Percentiles rank a stretch among this genome's conserved stretches.
Conservation (phyloP, 306 rosid genomes). For the Mucuna pruriens region DNA sequence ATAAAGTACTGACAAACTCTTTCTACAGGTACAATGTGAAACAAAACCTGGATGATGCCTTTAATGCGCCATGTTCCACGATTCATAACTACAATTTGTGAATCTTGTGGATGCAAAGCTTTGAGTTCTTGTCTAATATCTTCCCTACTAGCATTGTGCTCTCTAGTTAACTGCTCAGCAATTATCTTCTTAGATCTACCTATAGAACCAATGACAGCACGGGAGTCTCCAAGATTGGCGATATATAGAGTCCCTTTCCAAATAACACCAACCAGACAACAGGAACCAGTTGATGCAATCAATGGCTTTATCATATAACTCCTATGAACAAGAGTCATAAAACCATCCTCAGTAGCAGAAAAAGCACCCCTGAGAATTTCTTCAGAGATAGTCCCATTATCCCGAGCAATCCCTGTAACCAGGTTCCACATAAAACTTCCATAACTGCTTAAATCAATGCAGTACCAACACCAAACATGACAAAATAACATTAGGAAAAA, state of each 20-base stretch:
- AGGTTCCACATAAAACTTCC: constrained; percentile 15
- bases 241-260: constrained; percentile 60
- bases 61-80: constrained; percentile 64
- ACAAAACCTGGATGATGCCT: constrained; percentile 73
- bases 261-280: constrained; percentile 68
- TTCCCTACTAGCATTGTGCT: constrained; percentile 60
- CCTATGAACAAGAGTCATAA: constrained; percentile 55
- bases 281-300: constrained; percentile 62
- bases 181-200: constrained; percentile 46
- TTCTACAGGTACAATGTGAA: neutral
- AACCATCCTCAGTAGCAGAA: constrained; percentile 56
- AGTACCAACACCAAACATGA: neutral
- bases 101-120: constrained; percentile 59
- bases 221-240: constrained; percentile 78
- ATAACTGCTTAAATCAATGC: constrained; percentile 13
- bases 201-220: constrained; percentile 63
- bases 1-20: neutral
- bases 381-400: constrained; percentile 51
- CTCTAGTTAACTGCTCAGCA: constrained; percentile 58
- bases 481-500: neutral
- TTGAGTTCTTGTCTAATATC: constrained; percentile 62
- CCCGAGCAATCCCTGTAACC: constrained; percentile 55
- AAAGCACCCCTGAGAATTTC: constrained; percentile 50
- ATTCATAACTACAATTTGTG: constrained; percentile 50
- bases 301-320: constrained; percentile 41